Conservation (phyloP, 441 rosid genomes). For the Arabidopsis hybrid region DNA sequence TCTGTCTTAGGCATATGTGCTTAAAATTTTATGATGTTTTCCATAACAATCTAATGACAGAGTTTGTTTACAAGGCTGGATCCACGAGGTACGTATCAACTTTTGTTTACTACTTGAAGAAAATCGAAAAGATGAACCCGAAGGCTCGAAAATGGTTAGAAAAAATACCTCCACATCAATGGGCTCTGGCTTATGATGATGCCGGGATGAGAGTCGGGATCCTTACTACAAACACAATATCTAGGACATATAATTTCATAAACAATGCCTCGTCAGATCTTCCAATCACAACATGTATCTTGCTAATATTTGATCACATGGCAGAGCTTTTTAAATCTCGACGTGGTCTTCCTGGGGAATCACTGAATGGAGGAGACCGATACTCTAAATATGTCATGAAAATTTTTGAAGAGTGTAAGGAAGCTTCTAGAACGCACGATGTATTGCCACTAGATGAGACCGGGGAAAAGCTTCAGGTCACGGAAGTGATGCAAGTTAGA, state of each 20-base stretch:
- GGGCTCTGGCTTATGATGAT: slow-evolving; percentile 3
- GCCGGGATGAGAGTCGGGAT: slow-evolving; percentile 2
- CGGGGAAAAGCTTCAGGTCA: background rate
- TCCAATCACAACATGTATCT: background rate
- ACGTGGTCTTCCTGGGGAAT: background rate
- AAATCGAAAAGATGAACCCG: background rate
- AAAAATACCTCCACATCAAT: background rate
- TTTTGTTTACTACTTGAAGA: background rate
- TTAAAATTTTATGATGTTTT: slow-evolving; percentile 14
- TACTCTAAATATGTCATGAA: background rate
- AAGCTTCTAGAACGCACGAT: background rate
- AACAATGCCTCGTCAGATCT: background rate
- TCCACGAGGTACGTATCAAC: background rate
- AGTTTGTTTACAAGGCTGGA: slow-evolving; percentile 20
- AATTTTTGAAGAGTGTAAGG: background rate
- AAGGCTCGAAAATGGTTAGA: slow-evolving; percentile 12
- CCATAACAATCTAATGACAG: slow-evolving; percentile 15
- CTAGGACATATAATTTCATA: background rate
- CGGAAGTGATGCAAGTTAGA: background rate
- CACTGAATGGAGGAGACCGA: background rate
- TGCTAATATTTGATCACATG: background rate
- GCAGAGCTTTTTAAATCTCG: background rate
- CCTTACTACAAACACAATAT: background rate
- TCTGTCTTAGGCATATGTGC: slow-evolving; percentile 32
- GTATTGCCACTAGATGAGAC: background rate